These are phyloP conservation scores for Globisporangium megalacanthum DNA, from an alignment of 352 stramenopile genomes.

Conservation along the genomic window DNA sequence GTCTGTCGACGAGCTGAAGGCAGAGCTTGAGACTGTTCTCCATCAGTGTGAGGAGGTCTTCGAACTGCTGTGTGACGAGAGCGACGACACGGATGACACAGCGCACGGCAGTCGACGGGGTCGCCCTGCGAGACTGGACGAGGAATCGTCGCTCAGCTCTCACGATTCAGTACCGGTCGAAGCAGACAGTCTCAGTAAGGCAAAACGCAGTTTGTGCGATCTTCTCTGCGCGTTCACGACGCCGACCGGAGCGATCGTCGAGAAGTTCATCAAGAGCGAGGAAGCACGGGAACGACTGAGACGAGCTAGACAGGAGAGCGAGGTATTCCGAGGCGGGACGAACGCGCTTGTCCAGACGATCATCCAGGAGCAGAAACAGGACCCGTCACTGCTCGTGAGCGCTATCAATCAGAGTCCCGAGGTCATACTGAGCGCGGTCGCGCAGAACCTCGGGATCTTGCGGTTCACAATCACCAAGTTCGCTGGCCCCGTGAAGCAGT, in stretches of 20 bases:
- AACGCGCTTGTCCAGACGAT: slow-evolving; percentile 37
- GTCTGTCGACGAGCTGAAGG: slow-evolving; percentile 15
- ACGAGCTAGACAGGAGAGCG: slow-evolving; percentile 14
- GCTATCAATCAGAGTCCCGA: slow-evolving; percentile 61
- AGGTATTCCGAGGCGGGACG: slow-evolving; percentile 16
- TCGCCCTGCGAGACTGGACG: neutral
- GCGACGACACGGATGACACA: slow-evolving; percentile 14
- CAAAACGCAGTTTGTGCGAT: slow-evolving; percentile 31
- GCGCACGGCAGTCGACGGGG: neutral
- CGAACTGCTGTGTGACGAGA: slow-evolving; percentile 48
- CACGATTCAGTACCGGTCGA: neutral
- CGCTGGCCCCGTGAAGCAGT: slow-evolving; percentile 51
- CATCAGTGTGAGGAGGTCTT: slow-evolving; percentile 52
- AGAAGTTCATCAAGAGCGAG: slow-evolving; percentile 41
- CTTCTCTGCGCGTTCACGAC: slow-evolving; percentile 40
- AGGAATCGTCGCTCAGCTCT: neutral
- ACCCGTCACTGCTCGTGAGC: slow-evolving; percentile 51
- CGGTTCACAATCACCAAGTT: slow-evolving; percentile 72
- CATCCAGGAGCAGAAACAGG: slow-evolving; percentile 44
- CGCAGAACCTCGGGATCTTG: slow-evolving; percentile 62
- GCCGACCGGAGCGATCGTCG: slow-evolving; percentile 34
- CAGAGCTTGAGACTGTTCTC: slow-evolving; percentile 24
- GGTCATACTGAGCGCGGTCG: slow-evolving; percentile 53
- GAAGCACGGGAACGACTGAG: slow-evolving; percentile 20
- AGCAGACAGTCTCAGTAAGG: slow-evolving; percentile 2